Evolutionary conservation across 2,329 filamentous ascomycete genomes (phyloP), one percentile per base, ranked within the genome.

Genomic region (Waltergamsia citrina): DNA sequence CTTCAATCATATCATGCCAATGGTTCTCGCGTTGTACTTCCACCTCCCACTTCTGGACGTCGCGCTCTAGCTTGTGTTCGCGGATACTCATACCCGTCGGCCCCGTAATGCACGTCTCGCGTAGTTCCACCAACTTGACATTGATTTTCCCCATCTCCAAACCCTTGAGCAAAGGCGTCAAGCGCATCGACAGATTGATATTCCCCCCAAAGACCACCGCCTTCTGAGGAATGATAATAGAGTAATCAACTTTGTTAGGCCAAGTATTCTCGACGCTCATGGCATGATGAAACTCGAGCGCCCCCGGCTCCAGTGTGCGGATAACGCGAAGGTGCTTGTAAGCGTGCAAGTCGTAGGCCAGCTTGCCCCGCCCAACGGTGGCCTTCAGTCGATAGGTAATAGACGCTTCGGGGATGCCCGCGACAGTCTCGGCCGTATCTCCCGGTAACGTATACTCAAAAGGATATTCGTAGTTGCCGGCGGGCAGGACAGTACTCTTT

Each of bases 261-360:
- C 92, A 98, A 42, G 94, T 83, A 51, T 95, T 95, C 58, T 95
- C 88, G 43, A 96, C 88, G 42, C 85, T 85, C 85, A 95, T 92
- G 31, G 86, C 81, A 57, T 96, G 83, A 24, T 83, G 70, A 41
- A 88, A 72, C 52, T 90, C 84, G 38, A 88, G 67, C 9, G 83
- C 81, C 33, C 78, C 79, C 9, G 83, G 72, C 39, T 85, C 81
- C 30, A 88, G 63, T 1, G 85, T 90, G 37, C 85, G 74, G 38
- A 90, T 82, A 37, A 90, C 75, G 36, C 85, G 75, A 36, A 92
- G 59, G 34, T 82, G 79, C 56, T 90, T 90, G 53, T 81, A 81
- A 22, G 85, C 74, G 45, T 84, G 77, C 33, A 94, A 67, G 53
- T 94, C 87, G 63, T 93, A 90, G 49, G 82, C 79, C 48, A 95